Conservation (phyloP, 345 rosid species). For the Lepidium sativum region DNA sequence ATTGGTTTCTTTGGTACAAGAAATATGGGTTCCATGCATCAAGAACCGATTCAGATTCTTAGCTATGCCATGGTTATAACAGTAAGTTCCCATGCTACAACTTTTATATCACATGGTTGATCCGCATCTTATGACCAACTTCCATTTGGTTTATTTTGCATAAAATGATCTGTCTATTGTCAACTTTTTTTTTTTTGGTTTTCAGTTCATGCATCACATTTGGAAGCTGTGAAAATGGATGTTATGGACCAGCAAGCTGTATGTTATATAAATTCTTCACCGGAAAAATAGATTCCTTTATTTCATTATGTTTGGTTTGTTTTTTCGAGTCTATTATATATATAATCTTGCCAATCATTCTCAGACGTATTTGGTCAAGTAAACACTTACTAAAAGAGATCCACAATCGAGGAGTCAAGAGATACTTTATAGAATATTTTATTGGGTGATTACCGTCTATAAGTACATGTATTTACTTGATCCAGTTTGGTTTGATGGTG, state of each 20-base stretch:
- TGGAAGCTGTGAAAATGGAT: slow-evolving; percentile 66
- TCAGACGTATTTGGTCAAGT: too few relatives aligned
- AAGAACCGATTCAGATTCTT: slow-evolving; percentile 90
- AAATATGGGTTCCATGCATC: slow-evolving; percentile 98
- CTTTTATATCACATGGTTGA: background rate
- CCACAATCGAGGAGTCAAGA: too few relatives aligned
- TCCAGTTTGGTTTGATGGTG: too few relatives aligned
- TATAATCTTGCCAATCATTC: background rate
- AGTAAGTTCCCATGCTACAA: slow-evolving; percentile 53
- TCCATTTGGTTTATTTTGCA: background rate
- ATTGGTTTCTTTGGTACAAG: slow-evolving; percentile 84
- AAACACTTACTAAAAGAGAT: too few relatives aligned
- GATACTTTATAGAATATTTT: too few relatives aligned
- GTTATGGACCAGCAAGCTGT: slow-evolving; percentile 61
- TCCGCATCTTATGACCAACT: background rate
- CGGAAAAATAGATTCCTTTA: background rate
- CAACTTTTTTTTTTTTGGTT: background rate
- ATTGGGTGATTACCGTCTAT: too few relatives aligned
- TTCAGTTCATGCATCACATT: slow-evolving; percentile 39
- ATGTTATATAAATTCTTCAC: slow-evolving; percentile 6
- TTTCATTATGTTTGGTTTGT: too few relatives aligned
- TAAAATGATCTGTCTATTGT: background rate
- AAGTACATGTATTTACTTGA: too few relatives aligned
- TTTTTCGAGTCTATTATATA: too few relatives aligned
- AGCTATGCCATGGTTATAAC: slow-evolving; percentile 98